phyloP scores from a whole-genome alignment of 805 yeast genomes.

The Candida bentonensis region DNA sequence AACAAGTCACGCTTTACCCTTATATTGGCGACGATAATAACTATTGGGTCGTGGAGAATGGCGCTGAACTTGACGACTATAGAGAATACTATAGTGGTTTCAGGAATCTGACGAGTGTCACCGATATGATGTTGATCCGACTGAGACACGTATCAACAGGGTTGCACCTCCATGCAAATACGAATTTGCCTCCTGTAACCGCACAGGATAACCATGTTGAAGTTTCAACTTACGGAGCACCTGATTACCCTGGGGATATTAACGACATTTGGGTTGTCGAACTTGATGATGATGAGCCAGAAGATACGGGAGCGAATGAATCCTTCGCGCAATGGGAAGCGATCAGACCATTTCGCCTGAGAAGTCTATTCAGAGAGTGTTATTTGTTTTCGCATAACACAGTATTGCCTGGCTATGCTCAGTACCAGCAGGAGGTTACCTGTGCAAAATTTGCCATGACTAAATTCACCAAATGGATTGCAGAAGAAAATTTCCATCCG shows the following conservation, averaged over 20 bases:
- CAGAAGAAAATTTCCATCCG: background rate
- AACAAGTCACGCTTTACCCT: background rate
- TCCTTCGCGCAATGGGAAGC: background rate
- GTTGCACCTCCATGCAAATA: background rate
- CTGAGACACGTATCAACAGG: background rate
- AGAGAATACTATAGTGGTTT: background rate
- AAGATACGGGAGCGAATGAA: background rate
- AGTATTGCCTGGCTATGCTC: background rate
- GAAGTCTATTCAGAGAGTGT: background rate
- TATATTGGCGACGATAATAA: background rate
- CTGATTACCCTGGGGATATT: background rate
- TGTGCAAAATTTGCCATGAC: background rate
- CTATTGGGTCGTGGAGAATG: background rate
- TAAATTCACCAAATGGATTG: background rate
- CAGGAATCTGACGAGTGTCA: background rate
- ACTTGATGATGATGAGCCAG: background rate
- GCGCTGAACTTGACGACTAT: background rate
- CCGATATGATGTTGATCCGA: background rate
- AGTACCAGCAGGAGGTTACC: background rate
- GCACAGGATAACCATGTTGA: background rate
- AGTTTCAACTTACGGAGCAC: background rate
- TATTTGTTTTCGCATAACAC: conserved; percentile 1
- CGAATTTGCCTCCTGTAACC: background rate
- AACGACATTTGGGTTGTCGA: background rate
- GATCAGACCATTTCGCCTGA: background rate